These are phyloP conservation scores for Xylaria sp. DNA, from an alignment of 2,329 filamentous ascomycete genomes.

Conservation along the genomic window DNA sequence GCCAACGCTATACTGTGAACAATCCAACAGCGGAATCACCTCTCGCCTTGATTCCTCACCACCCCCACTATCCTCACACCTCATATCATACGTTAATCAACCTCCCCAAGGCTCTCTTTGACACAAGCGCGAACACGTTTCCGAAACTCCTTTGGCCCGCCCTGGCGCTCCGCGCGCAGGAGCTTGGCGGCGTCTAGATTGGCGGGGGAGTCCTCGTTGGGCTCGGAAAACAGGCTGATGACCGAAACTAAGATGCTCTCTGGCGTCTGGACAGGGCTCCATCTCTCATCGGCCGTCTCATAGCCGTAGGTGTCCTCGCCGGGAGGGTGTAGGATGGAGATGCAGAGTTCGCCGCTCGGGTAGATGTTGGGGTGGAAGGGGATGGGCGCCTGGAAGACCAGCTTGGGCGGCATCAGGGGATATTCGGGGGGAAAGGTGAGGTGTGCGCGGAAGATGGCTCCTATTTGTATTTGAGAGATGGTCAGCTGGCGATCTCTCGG, in stretches of 20 bases:
- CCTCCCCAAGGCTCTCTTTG: slow-evolving; percentile 81
- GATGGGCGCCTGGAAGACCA: slow-evolving; percentile 85
- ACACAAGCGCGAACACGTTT: slow-evolving; percentile 81
- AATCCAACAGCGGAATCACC: background rate
- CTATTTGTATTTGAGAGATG: slow-evolving; percentile 56
- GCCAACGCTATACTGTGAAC: background rate
- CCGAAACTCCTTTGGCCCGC: slow-evolving; percentile 76
- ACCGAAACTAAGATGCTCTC: slow-evolving; percentile 94
- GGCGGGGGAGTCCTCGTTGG: slow-evolving; percentile 94
- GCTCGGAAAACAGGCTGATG: slow-evolving; percentile 89
- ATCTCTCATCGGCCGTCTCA: slow-evolving; percentile 88
- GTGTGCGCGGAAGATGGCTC: slow-evolving; percentile 89
- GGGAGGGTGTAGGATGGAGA: slow-evolving; percentile 94
- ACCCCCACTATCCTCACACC: background rate
- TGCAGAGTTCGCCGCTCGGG: slow-evolving; percentile 86
- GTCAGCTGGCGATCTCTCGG: background rate
- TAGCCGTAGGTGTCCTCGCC: slow-evolving; percentile 96
- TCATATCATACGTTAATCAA: slow-evolving; percentile 46
- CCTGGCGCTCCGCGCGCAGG: slow-evolving; percentile 80
- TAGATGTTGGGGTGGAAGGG: slow-evolving; percentile 97
- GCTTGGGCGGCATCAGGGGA: slow-evolving; percentile 85
- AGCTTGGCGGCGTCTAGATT: slow-evolving; percentile 93
- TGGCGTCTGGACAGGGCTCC: slow-evolving; percentile 93
- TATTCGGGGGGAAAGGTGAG: slow-evolving; percentile 87
- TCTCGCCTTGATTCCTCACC: background rate